phyloP scores from a whole-genome alignment of 1,284 basidiomycete species.

The Trichosporon sp. region DNA sequence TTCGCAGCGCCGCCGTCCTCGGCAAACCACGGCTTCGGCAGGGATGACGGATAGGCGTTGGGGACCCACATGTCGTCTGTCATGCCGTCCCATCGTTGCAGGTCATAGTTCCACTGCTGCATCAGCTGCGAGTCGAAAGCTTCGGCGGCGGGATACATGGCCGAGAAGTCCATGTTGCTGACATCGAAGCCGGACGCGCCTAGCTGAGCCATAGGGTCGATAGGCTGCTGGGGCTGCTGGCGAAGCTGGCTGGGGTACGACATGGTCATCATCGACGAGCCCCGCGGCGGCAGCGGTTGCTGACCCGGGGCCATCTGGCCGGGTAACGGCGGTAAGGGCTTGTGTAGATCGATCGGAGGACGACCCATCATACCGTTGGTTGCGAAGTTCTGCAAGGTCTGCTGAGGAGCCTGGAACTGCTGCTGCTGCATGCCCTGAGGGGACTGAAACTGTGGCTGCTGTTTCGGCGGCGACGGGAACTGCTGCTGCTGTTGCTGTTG shows the following conservation, averaged over 20 bases:
- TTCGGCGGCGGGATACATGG: slow-evolving; percentile 15
- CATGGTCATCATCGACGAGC: slow-evolving; percentile 1
- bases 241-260: neutral
- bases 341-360: neutral
- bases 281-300: neutral
- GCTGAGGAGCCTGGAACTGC: slow-evolving; percentile 14
- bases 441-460: slow-evolving; percentile 2
- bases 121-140: slow-evolving; percentile 11
- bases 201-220: slow-evolving; percentile 12
- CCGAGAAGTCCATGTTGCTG: slow-evolving; percentile 17
- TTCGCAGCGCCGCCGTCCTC: slow-evolving; percentile 34
- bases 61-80: slow-evolving; percentile 50
- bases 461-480: neutral
- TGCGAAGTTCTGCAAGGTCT: slow-evolving; percentile 7
- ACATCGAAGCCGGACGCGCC: neutral
- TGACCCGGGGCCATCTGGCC: neutral
- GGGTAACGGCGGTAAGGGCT: slow-evolving; percentile 10
- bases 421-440: neutral
- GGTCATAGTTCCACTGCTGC: slow-evolving; percentile 25
- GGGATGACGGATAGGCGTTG: slow-evolving; percentile 45
- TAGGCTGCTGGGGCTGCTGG: neutral
- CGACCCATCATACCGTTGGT: slow-evolving; percentile 1
- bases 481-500: slow-evolving; percentile 17
- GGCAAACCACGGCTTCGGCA: slow-evolving; percentile 54
- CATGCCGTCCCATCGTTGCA: slow-evolving; percentile 31